Evolutionary conservation across 345 rosid species (phyloP).

Genomic region (Mangifera indica): DNA sequence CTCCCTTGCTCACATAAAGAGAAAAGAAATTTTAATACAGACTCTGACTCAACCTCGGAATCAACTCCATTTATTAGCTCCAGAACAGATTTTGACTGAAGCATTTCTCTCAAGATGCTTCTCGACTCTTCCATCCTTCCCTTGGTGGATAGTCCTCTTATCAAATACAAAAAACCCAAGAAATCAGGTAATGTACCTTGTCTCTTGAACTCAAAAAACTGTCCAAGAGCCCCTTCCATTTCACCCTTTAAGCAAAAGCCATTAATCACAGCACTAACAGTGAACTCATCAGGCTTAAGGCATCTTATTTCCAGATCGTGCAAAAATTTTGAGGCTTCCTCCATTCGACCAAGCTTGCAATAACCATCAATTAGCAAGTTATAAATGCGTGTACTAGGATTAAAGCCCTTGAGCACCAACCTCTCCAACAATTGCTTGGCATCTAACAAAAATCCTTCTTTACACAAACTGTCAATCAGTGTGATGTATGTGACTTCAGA

Average conservation of each 20-base stretch:
- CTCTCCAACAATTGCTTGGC: conserved; percentile 56
- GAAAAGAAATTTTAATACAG: conserved; percentile 45
- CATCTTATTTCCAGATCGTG: conserved; percentile 39
- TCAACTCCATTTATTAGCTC: conserved; percentile 54
- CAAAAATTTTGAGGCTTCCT: conserved; percentile 58
- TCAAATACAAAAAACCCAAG: conserved; percentile 66
- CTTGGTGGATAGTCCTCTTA: conserved; percentile 71
- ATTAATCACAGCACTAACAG: conserved; percentile 66
- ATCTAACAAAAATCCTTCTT: conserved; percentile 62
- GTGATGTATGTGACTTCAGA: conserved; percentile 60
- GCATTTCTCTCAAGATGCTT: conserved; percentile 78
- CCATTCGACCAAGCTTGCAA: conserved; percentile 62
- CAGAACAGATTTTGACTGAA: conserved; percentile 53
- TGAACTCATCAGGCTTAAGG: conserved; percentile 60
- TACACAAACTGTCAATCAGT: conserved; percentile 66
- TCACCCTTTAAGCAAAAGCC: conserved; percentile 72
- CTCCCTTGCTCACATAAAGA: conserved; percentile 74
- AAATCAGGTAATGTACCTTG: conserved; percentile 62
- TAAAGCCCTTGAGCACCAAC: conserved; percentile 52
- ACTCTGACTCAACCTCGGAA: conserved; percentile 53
- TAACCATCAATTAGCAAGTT: conserved; percentile 65
- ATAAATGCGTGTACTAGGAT: conserved; percentile 48
- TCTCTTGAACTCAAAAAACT: conserved; percentile 52
- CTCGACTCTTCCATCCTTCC: conserved; percentile 96
- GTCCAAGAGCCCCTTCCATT: conserved; percentile 71